Conservation (phyloP, 1,284 basidiomycete genomes). For the Ganoderma resinaceum region DNA sequence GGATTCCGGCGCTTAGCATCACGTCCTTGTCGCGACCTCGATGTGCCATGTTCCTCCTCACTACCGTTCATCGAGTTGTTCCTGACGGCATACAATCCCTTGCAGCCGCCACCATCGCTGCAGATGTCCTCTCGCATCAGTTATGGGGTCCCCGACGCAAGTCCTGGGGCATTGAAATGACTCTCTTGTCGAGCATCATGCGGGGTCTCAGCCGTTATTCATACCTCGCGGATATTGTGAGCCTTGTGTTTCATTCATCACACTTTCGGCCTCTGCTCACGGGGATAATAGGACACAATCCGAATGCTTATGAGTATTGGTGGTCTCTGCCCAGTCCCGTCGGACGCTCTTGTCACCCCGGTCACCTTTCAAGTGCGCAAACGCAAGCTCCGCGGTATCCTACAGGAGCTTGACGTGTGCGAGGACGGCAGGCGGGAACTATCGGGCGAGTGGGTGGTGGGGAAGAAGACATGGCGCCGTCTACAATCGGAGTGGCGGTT, state of each 20-base stretch:
- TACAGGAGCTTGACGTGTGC: conserved; percentile 75
- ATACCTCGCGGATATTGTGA: conserved; percentile 85
- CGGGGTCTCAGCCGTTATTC: conserved; percentile 87
- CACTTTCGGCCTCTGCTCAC: conserved; percentile 14
- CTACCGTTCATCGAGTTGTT: background rate
- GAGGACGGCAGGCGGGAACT: conserved; percentile 83
- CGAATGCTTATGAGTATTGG: conserved; percentile 85
- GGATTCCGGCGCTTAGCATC: background rate
- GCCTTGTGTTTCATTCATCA: conserved; percentile 35
- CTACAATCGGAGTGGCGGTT: conserved; percentile 86
- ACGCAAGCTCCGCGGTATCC: conserved; percentile 78
- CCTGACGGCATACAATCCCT: conserved; percentile 3
- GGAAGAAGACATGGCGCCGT: conserved; percentile 88
- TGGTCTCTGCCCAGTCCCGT: conserved; percentile 87
- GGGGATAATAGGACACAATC: conserved; percentile 61
- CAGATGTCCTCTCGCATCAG: conserved; percentile 75
- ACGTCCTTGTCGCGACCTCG: background rate
- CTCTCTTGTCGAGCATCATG: conserved; percentile 83
- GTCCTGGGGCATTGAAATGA: conserved; percentile 92
- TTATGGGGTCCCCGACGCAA: conserved; percentile 84
- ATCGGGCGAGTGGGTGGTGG: conserved; percentile 96
- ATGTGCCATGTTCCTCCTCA: conserved; percentile 3
- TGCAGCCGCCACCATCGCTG: conserved; percentile 71
- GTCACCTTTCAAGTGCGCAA: conserved; percentile 89
- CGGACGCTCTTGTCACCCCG: conserved; percentile 94